phyloP scores from a whole-genome alignment of 1,139 yeast genomes.

The Hansenula lynferdii region DNA sequence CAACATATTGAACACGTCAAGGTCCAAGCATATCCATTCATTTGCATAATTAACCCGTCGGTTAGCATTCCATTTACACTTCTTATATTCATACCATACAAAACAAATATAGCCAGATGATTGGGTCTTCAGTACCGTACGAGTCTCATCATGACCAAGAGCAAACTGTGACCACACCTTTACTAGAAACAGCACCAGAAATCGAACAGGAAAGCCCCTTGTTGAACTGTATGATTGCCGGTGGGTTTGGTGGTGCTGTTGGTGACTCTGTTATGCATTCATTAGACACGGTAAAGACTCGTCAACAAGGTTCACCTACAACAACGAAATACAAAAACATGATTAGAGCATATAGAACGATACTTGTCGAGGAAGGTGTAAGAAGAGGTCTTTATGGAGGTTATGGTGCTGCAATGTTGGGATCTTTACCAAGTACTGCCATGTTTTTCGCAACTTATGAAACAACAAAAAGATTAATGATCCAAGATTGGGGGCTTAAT shows the following conservation, averaged over 20 bases:
- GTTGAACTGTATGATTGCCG: constrained; percentile 73
- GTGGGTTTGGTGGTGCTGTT: constrained; percentile 91
- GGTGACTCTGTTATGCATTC: constrained; percentile 97
- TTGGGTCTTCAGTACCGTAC: constrained; percentile 2
- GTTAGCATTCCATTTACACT: not conserved
- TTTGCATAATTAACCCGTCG: not conserved
- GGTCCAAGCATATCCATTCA: too few species aligned
- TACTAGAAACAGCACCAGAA: constrained; percentile 9
- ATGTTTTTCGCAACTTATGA: constrained; percentile 92
- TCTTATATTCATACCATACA: not conserved
- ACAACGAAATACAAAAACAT: constrained; percentile 61
- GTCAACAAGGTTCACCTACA: constrained; percentile 89
- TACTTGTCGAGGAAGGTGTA: constrained; percentile 78
- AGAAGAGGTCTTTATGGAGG: constrained; percentile 88
- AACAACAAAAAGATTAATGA: constrained; percentile 64
- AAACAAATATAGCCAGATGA: constrained; percentile 1
- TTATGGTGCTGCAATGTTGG: constrained; percentile 84
- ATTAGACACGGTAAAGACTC: constrained; percentile 89
- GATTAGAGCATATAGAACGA: constrained; percentile 68
- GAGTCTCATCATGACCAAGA: constrained; percentile 1
- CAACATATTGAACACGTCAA: too few species aligned
- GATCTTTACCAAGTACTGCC: constrained; percentile 91
- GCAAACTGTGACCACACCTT: not conserved
- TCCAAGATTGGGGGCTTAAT: constrained; percentile 59
- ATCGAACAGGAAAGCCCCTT: constrained; percentile 33